phyloP scores from a whole-genome alignment of 2,329 filamentous ascomycete species.

The Penicillium sp. region DNA sequence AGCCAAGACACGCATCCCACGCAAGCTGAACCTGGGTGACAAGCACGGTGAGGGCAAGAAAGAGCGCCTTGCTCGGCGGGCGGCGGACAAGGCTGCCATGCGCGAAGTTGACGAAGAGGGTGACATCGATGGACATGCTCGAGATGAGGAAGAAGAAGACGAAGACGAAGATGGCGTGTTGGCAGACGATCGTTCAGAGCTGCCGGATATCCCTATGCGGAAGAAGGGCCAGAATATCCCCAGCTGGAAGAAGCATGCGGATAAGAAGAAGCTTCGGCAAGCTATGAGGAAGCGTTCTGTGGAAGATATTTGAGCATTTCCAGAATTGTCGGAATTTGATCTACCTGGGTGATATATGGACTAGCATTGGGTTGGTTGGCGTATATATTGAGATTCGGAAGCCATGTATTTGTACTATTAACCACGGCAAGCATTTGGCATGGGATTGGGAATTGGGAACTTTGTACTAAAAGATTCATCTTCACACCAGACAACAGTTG shows the following conservation, averaged over 20 bases:
- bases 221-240: constrained; percentile 37
- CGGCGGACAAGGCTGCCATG: constrained; percentile 27
- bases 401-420: constrained; percentile 12
- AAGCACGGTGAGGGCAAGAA: constrained; percentile 40
- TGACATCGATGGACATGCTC: constrained; percentile 21
- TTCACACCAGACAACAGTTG: constrained; percentile 15
- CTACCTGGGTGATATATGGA: background rate
- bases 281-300: constrained; percentile 36
- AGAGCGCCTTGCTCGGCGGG: constrained; percentile 37
- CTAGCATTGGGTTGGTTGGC: constrained; percentile 9
- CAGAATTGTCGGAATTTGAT: background rate
- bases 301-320: constrained; percentile 8
- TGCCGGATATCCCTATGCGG: constrained; percentile 20
- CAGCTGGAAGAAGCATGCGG: constrained; percentile 43
- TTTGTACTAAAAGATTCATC: constrained; percentile 20
- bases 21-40: constrained; percentile 58
- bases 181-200: constrained; percentile 8
- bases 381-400: constrained; percentile 7
- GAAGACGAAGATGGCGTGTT: constrained; percentile 12
- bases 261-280: constrained; percentile 43
- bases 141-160: constrained; percentile 25
- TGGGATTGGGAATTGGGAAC: constrained; percentile 6
- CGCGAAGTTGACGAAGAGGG: constrained; percentile 18
- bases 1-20: constrained; percentile 72
- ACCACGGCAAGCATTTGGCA: constrained; percentile 9